Evolutionary conservation across 441 rosid species (phyloP), one percentile per base, ranked within the genome.

Genomic region (Mallotus japonicus): DNA sequence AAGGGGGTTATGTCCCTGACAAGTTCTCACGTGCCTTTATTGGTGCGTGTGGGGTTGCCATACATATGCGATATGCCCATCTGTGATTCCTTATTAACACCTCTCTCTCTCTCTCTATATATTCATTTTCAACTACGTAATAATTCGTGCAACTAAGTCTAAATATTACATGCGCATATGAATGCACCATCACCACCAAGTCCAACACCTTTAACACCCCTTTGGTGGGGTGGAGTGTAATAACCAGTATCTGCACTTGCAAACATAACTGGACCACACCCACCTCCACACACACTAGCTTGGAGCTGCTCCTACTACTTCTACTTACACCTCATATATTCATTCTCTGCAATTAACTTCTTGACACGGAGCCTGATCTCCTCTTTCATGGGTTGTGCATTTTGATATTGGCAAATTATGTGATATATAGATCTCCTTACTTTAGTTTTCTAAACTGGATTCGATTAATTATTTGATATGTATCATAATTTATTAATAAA

Each of bases 61-160:
- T 49, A 37, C 62, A 24, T 24, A 24, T 73, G n/a, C n/a, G n/a
- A n/a, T n/a, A n/a, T n/a, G n/a, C 55, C 54, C 55, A 32, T 40
- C n/a, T 0, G 28, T 46, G 46, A 5, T 59, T 58, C 46, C 20
- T 47, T 34, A 66, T n/a, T 66, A 32, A 47, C 12, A 44, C 0
- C 49, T 37, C 40, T 37, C 32, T 28, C 32, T 2, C 32, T 2
- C 32, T 2, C 32, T 28, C 32, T 28, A 44, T 44, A 16, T 14
- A 1, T 0, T 6, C 6, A 15, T 15, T 67, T 77, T 81, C 82
- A 73, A 72, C 74, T 8, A 14, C 17, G 69, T 57, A 78, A 81
- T 81, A 73, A 81, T 81, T 66, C 61, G 68, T 53, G 69, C 66
- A 75, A 66, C 76, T 28, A 74, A 49, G 13, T 64, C 44, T 6